Evolutionary conservation across 345 rosid genomes (phyloP).

Genomic region (Trapa bicornis): DNA sequence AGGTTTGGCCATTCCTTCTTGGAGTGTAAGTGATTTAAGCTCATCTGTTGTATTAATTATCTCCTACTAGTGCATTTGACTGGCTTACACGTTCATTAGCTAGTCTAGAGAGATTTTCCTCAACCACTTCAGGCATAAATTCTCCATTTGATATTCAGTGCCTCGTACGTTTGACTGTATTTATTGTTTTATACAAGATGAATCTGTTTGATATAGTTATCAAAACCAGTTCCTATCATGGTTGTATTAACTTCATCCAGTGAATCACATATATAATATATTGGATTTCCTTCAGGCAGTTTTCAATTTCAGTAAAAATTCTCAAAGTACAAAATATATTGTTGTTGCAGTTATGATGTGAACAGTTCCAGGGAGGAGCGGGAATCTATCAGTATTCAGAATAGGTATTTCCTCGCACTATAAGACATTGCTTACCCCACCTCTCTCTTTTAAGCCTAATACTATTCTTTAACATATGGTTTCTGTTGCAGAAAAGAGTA

Average conservation of each 20-base stretch:
- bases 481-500: constrained; percentile 45
- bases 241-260: neutral
- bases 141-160: neutral
- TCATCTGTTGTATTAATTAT: neutral
- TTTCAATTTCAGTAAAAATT: neutral
- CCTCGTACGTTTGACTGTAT: neutral
- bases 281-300: neutral
- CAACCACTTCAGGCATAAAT: neutral
- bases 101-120: neutral
- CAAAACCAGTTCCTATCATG: neutral
- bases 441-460: neutral
- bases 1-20: constrained; percentile 96
- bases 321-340: neutral
- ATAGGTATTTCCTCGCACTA: constrained; percentile 30
- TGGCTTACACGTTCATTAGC: neutral
- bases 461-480: neutral
- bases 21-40: constrained; percentile 54
- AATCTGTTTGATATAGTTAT: neutral
- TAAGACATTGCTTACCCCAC: neutral
- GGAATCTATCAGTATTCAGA: constrained; percentile 32
- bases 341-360: constrained; percentile 45
- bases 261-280: neutral
- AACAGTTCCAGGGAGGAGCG: constrained; percentile 65
- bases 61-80: neutral
- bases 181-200: neutral